Conservation (phyloP, 768 basidiomycete species). For the Exidia glandulosa region DNA sequence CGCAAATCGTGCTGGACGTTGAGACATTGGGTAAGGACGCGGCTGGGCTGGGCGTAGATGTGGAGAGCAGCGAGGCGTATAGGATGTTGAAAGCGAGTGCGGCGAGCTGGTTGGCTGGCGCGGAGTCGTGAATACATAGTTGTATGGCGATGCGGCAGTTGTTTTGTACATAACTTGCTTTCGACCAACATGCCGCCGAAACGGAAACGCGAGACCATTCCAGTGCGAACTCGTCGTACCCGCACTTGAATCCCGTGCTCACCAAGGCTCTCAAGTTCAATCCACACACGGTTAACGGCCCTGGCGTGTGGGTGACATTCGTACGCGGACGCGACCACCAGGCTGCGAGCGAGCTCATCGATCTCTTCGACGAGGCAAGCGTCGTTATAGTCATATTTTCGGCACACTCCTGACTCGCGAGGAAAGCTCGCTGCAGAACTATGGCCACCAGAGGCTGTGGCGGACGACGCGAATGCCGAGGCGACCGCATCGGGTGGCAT, state of each 20-base stretch:
- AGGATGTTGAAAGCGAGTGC: slow-evolving; percentile 28
- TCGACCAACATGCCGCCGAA: background rate
- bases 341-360: slow-evolving; percentile 63
- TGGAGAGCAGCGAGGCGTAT: slow-evolving; percentile 42
- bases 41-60: slow-evolving; percentile 51
- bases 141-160: background rate
- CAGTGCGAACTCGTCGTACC: background rate
- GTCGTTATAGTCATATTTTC: background rate
- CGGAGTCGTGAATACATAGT: background rate
- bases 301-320: slow-evolving; percentile 79
- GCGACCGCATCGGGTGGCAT: background rate
- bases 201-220: background rate
- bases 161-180: background rate
- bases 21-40: slow-evolving; percentile 76
- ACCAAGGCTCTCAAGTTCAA: background rate
- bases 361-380: slow-evolving; percentile 61
- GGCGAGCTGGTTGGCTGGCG: background rate
- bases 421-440: slow-evolving; percentile 56
- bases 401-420: slow-evolving; percentile 7
- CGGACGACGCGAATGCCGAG: background rate
- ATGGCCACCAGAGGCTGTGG: slow-evolving; percentile 42
- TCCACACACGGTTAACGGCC: slow-evolving; percentile 34
- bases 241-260: background rate
- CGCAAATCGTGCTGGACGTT: slow-evolving; percentile 81
- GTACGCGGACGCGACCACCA: slow-evolving; percentile 77